phyloP scores from a whole-genome alignment of 331 rosid genomes.

The Prunus yedoensis region DNA sequence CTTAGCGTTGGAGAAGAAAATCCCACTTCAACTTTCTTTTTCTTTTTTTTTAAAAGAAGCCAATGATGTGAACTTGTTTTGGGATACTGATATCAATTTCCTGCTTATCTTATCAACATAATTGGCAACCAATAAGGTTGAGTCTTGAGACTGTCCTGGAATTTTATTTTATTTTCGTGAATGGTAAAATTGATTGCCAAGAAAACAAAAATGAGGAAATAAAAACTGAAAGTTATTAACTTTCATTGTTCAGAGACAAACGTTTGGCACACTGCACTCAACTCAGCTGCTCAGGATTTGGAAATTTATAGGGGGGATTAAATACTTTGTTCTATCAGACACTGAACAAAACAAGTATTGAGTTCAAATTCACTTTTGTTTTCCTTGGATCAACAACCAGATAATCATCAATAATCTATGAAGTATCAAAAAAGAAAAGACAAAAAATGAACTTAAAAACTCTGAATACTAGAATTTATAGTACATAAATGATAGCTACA shows the following conservation, averaged over 20 bases:
- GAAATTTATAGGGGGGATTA: not conserved
- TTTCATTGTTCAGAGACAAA: not conserved
- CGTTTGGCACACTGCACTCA: not conserved
- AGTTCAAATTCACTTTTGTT: not conserved
- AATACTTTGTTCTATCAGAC: not conserved
- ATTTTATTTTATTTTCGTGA: not conserved
- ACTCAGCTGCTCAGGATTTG: not conserved
- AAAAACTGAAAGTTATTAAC: not conserved
- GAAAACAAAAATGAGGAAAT: not conserved
- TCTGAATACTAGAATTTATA: not conserved
- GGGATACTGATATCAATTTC: not conserved
- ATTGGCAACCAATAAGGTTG: not conserved
- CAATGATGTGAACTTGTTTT: not conserved
- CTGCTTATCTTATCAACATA: not conserved
- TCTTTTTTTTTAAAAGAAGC: not conserved
- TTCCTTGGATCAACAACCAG: conserved; percentile 4
- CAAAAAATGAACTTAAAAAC: not conserved
- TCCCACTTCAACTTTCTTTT: not conserved
- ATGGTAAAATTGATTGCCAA: not conserved
- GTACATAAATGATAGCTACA: not conserved
- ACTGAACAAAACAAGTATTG: not conserved
- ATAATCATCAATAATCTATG: not conserved
- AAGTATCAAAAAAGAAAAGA: not conserved
- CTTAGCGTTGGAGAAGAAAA: not conserved
- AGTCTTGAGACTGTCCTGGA: not conserved